phyloP scores from a whole-genome alignment of 2,329 filamentous ascomycete species.

The Claviceps paspali region DNA sequence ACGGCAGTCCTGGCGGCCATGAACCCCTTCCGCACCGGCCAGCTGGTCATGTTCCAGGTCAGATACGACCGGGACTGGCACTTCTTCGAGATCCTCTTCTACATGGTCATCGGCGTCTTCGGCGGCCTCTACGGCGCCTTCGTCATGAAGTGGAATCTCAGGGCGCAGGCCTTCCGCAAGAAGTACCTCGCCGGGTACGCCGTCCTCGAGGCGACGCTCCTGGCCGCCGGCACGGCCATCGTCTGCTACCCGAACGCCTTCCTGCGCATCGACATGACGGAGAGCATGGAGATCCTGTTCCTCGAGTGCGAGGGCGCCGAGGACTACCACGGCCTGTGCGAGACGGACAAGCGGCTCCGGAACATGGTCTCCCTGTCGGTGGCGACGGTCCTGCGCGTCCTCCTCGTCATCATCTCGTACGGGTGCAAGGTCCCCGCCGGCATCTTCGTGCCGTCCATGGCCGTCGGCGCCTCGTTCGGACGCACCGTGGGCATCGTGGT shows the following conservation, averaged over 20 bases:
- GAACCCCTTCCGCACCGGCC: slow-evolving; percentile 88
- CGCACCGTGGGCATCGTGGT: slow-evolving; percentile 80
- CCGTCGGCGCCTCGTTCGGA: slow-evolving; percentile 81
- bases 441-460: slow-evolving; percentile 91
- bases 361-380: slow-evolving; percentile 73
- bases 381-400: slow-evolving; percentile 69
- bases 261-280: slow-evolving; percentile 82
- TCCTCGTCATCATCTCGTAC: slow-evolving; percentile 78
- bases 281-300: slow-evolving; percentile 84
- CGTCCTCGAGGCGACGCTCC: slow-evolving; percentile 70
- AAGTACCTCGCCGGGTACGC: slow-evolving; percentile 76
- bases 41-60: slow-evolving; percentile 91
- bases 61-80: slow-evolving; percentile 88
- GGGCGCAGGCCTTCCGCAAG: slow-evolving; percentile 83
- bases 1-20: slow-evolving; percentile 84
- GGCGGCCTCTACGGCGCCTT: slow-evolving; percentile 26
- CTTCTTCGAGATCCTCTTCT: slow-evolving; percentile 83
- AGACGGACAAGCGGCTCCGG: slow-evolving; percentile 67
- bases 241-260: slow-evolving; percentile 96
- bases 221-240: slow-evolving; percentile 62
- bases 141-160: slow-evolving; percentile 94
- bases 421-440: slow-evolving; percentile 89
- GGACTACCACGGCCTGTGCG: slow-evolving; percentile 83
- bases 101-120: slow-evolving; percentile 69
- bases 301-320: slow-evolving; percentile 76